Percentiles rank a stretch among this genome's conserved stretches.
Evolutionary conservation across 345 rosid species (phyloP).

Genomic region (Arabidopsis suecica): DNA sequence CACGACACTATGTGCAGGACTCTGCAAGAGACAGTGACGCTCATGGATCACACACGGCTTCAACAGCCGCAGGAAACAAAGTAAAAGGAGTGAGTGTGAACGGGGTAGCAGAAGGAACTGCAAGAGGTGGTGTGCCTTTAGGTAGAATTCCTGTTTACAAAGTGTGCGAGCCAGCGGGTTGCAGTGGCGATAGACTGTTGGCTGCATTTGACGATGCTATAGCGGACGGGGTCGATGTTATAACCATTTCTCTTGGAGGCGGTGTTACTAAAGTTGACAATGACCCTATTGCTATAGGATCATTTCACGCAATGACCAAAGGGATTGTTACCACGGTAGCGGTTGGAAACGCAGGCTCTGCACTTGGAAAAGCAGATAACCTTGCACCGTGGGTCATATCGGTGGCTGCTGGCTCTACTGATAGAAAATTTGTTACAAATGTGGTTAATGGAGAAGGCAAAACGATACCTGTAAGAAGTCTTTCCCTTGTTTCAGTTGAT

Average conservation of each 20-base stretch:
- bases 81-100: constrained; percentile 48
- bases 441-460: constrained; percentile 54
- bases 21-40: constrained; percentile 40
- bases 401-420: constrained; percentile 68
- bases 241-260: constrained; percentile 79
- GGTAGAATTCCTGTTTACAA: constrained; percentile 61
- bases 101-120: constrained; percentile 61
- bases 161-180: constrained; percentile 39
- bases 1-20: constrained; percentile 38
- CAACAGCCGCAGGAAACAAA: constrained; percentile 66
- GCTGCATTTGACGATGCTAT: constrained; percentile 46
- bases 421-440: constrained; percentile 57
- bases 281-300: constrained; percentile 59
- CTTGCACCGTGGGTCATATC: constrained; percentile 67
- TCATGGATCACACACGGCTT: constrained; percentile 73
- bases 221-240: constrained; percentile 63
- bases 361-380: constrained; percentile 43
- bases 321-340: constrained; percentile 65
- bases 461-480: constrained; percentile 39
- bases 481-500: constrained; percentile 5
- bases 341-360: constrained; percentile 60
- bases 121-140: constrained; percentile 68
- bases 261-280: constrained; percentile 35
- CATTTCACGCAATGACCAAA: constrained; percentile 61
- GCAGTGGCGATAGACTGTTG: constrained; percentile 18